These are phyloP conservation scores for Ganoderma leucocontextum DNA, from an alignment of 1,284 basidiomycete genomes.

Conservation along the genomic window DNA sequence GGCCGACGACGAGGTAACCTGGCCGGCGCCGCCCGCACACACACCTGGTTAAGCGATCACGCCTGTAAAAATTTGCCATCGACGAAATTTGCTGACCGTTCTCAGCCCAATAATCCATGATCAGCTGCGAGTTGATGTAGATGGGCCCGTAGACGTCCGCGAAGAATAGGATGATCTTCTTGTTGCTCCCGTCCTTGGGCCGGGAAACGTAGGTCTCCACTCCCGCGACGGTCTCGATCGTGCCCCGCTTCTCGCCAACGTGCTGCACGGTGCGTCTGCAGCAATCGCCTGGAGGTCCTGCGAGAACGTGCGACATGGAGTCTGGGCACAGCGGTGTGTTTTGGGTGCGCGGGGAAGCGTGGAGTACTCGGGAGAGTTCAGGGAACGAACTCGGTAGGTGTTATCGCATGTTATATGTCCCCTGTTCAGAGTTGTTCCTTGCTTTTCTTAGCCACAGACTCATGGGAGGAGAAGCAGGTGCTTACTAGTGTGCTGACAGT, in stretches of 20 bases:
- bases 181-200: conserved; percentile 47
- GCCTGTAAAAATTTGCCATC: background rate
- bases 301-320: conserved; percentile 42
- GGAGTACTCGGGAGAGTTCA: background rate
- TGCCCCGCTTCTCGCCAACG: conserved; percentile 55
- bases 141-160: conserved; percentile 58
- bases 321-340: background rate
- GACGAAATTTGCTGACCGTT: conserved; percentile 44
- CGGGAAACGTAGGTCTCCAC: conserved; percentile 61
- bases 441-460: conserved; percentile 2
- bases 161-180: conserved; percentile 54
- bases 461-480: background rate
- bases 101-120: conserved; percentile 63
- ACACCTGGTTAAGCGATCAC: background rate
- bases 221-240: conserved; percentile 51
- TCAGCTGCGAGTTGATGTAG: conserved; percentile 57
- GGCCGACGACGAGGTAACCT: conserved; percentile 62
- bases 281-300: conserved; percentile 49
- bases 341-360: background rate
- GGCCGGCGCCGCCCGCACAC: background rate
- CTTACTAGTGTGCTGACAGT: background rate
- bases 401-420: conserved; percentile 1
- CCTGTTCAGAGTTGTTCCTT: background rate
- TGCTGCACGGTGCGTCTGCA: conserved; percentile 60
- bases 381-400: background rate